phyloP scores from a whole-genome alignment of 208 protist genomes.

The Porcisia deanei region DNA sequence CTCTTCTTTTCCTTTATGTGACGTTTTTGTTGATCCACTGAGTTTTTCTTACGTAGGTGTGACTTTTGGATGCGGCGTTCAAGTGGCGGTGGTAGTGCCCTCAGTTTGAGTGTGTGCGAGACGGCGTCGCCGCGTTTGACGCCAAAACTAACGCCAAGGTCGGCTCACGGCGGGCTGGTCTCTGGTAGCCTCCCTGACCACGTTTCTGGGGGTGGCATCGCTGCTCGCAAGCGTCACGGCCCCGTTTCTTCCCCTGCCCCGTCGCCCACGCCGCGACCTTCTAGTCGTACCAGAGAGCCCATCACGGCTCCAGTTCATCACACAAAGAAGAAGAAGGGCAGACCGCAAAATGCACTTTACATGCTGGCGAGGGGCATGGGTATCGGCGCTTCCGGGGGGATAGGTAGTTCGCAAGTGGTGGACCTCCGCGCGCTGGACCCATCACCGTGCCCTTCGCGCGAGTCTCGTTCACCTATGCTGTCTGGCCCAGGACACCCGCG shows the following conservation, averaged over 20 bases:
- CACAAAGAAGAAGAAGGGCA: constrained; percentile 17
- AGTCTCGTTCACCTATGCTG: not conserved
- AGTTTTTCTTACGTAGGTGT: not conserved
- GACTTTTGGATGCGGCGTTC: constrained; percentile 1
- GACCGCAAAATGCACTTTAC: constrained; percentile 26
- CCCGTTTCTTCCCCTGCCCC: not conserved
- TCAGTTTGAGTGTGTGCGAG: not conserved
- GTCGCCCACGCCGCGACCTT: not conserved
- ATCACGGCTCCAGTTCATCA: not conserved
- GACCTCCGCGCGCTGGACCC: constrained; percentile 25
- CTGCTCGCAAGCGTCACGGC: not conserved
- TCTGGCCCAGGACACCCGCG: not conserved
- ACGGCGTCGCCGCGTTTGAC: constrained; percentile 7
- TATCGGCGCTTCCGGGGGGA: constrained; percentile 2
- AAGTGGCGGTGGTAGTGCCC: not conserved
- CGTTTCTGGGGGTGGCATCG: not conserved
- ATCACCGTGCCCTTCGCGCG: constrained; percentile 11
- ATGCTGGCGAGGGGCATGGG: constrained; percentile 13
- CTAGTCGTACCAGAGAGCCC: not conserved
- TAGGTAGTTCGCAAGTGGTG: constrained; percentile 21
- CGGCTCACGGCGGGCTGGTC: not conserved
- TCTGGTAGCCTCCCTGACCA: not conserved
- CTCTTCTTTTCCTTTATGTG: not conserved
- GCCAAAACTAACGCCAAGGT: not conserved
- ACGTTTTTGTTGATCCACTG: not conserved